Conservation (phyloP, 2,329 filamentous ascomycete genomes). For the Drechslerella stenobrocha region DNA sequence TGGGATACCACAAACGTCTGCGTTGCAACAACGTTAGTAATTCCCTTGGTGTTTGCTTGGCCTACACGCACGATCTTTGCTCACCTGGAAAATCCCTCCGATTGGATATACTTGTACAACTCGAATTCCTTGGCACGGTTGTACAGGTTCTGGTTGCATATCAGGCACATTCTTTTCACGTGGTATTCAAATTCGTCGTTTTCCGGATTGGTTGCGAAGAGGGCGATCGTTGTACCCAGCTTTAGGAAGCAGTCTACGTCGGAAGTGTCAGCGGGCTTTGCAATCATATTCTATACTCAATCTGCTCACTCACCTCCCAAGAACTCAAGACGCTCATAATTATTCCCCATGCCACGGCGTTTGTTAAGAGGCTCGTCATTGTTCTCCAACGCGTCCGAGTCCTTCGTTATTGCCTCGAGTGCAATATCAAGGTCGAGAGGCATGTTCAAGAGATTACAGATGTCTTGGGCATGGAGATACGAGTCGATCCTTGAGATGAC, state of each 20-base stretch:
- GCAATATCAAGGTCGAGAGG: constrained; percentile 69
- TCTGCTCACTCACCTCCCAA: constrained; percentile 61
- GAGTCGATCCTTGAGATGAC: constrained; percentile 83
- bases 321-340: constrained; percentile 93
- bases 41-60: not conserved
- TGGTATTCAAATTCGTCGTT: constrained; percentile 85
- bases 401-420: constrained; percentile 88
- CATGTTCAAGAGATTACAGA: constrained; percentile 64
- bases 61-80: constrained; percentile 3
- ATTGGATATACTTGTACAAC: constrained; percentile 75
- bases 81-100: constrained; percentile 73
- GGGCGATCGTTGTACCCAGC: constrained; percentile 84
- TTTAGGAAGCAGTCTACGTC: constrained; percentile 79
- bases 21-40: not conserved
- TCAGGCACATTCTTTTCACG: constrained; percentile 82
- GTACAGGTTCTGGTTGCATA: constrained; percentile 90
- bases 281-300: not conserved
- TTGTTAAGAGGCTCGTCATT: constrained; percentile 70
- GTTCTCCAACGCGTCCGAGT: constrained; percentile 78
- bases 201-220: constrained; percentile 75
- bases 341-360: constrained; percentile 83
- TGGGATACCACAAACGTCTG: constrained; percentile 79
- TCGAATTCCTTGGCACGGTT: constrained; percentile 70
- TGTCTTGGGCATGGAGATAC: constrained; percentile 77
- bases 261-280: not conserved